Percentiles rank a stretch among this genome's conserved stretches.
Conservation (phyloP, 352 stramenopile species). For the Peronospora farinosa region DNA sequence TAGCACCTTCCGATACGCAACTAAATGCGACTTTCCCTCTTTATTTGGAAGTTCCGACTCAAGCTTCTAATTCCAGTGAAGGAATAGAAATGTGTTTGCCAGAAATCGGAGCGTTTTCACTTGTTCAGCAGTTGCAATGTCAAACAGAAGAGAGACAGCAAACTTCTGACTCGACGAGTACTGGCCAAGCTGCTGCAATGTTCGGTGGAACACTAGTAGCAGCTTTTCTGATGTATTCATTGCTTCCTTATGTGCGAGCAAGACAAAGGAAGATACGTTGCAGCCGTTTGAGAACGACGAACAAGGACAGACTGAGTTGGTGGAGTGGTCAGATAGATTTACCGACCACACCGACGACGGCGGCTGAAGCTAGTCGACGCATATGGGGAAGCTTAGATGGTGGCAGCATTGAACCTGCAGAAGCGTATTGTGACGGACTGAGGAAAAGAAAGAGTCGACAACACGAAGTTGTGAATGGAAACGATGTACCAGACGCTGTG, state of each 20-base stretch:
- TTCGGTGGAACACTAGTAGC: conserved; percentile 25
- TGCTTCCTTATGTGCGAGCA: conserved; percentile 23
- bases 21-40: conserved; percentile 16
- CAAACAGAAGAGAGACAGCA: conserved; percentile 2
- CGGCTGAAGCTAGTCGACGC: conserved; percentile 14
- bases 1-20: conserved; percentile 3
- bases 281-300: conserved; percentile 10
- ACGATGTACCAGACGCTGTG: conserved; percentile 5
- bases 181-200: conserved; percentile 19
- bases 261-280: conserved; percentile 12
- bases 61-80: conserved; percentile 3
- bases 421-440: conserved; percentile 7
- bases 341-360: conserved; percentile 12
- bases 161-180: conserved; percentile 8
- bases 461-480: conserved; percentile 8
- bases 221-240: conserved; percentile 24
- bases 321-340: conserved; percentile 5
- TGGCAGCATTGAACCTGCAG: conserved; percentile 18
- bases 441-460: conserved; percentile 10
- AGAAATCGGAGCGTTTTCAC: conserved; percentile 18
- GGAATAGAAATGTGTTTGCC: conserved; percentile 17
- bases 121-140: conserved; percentile 17
- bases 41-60: conserved; percentile 12
- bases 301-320: conserved; percentile 4
- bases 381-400: conserved; percentile 13